Base-by-base conservation (phyloP, 306 rosid genomes). In the Senna tora region DNA sequence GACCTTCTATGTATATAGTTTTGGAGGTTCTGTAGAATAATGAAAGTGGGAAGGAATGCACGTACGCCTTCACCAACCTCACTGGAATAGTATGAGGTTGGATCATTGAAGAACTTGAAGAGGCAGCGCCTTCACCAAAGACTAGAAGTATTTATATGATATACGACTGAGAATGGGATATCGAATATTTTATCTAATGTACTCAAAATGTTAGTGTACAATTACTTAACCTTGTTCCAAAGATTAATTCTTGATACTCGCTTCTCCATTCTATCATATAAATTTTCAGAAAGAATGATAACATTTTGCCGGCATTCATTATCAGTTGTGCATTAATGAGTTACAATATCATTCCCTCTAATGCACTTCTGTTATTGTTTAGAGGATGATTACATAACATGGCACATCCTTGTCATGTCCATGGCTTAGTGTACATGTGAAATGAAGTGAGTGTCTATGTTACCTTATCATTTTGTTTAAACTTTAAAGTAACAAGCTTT, bases 51-150 rank as follows among this genome's bases (percentile, higher is more conserved):
- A n/a, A n/a, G n/a, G n/a, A n/a, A n/a, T n/a, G n/a, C n/a, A n/a
- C n/a, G n/a, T n/a, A n/a, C n/a, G n/a, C n/a, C n/a, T n/a, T n/a
- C n/a, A n/a, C n/a, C n/a, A n/a, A n/a, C n/a, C n/a, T n/a, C n/a
- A n/a, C n/a, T n/a, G n/a, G n/a, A n/a, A n/a, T 5, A 43, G 30
- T 65, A 1, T 73, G 87, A 50, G 67, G 75, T n/a, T 36, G 5
- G 8, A 36, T 36, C 30, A 25, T 25, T 25, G 2, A 25, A 25
- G 30, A 25, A 3, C 30, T 25, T 1, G 30, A 25, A 25, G 30
- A 25, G 30, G 3, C 30, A 25, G 30, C 30, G 30, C 3, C 30
- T 25, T 25, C 30, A 25, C 30, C 30, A 25, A 25, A 25, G 30
- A 25, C 30, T 25, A 3, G 30, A 25, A 25, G 3, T 25, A 3